Evolutionary conservation across 1,139 yeast genomes (phyloP), one percentile per base, ranked within the genome.

Genomic region (Lodderomyces margitis): DNA sequence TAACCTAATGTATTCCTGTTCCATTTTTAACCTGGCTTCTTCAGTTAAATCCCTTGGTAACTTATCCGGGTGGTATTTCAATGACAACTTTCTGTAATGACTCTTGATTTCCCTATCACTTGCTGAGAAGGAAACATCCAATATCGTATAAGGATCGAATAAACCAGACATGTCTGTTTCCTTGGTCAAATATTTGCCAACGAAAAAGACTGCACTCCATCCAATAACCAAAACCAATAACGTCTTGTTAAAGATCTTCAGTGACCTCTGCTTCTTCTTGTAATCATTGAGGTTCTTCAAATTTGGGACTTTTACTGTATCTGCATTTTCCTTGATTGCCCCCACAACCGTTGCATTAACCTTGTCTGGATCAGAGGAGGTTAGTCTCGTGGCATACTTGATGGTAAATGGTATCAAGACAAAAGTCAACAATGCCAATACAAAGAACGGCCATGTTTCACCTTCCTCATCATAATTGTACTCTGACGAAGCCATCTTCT

Each of bases 371-470:
- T 65, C 58, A 34, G 58, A 52, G 7, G 40, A 32, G 45, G 58
- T 31, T 15, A 68, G 47, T 17, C 64, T 54, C 45, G 56, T 55
- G 7, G 76, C 47, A 50, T 80, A 73, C 36, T 68, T 62, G 14
- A 80, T 50, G 1, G 96, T 84, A 45, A 80, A 58, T 5, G 98
- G 97, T 34, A 88, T 63, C 47, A 88, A 73, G 21, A 82, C 77
- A 43, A 70, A 67, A 32, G 67, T 55, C 41, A 86, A 68, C 43
- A 89, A 68, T 2, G 98, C 92, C 57, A 87, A 67, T 44, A 85
- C 79, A 58, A 91, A 92, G 61, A 84, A 89, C 35, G 98, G 98
- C 98, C 98, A 92, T 5, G 95, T 89, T 56, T 88, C 95, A 36
- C 92, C 82, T 54, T 82, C 80, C 61, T 89, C 98, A 66, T 92